phyloP scores from a whole-genome alignment of 768 basidiomycete genomes.

The Mycena amicta region DNA sequence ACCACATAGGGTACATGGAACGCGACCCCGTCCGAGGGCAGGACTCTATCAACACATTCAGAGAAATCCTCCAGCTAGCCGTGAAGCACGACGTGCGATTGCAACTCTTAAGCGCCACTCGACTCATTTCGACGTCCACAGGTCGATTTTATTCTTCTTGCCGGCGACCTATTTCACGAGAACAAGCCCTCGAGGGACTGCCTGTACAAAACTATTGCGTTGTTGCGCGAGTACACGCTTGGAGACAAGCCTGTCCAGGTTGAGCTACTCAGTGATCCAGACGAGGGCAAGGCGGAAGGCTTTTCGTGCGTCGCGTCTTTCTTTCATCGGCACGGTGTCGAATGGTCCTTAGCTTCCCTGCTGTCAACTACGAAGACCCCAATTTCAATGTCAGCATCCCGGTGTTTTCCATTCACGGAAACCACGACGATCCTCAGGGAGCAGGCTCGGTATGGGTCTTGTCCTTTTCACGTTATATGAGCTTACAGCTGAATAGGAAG shows the following conservation, averaged over 20 bases:
- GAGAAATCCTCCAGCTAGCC: slow-evolving; percentile 89
- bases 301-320: slow-evolving; percentile 64
- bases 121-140: slow-evolving; percentile 31
- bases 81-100: slow-evolving; percentile 79
- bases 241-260: slow-evolving; percentile 88
- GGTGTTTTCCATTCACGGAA: slow-evolving; percentile 98
- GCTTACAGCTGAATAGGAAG: slow-evolving; percentile 60
- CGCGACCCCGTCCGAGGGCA: slow-evolving; percentile 92
- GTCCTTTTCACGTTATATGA: background rate
- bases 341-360: slow-evolving; percentile 73
- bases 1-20: slow-evolving; percentile 94
- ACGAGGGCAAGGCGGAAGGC: slow-evolving; percentile 83
- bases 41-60: slow-evolving; percentile 94
- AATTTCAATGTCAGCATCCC: slow-evolving; percentile 96
- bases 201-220: slow-evolving; percentile 84
- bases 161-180: slow-evolving; percentile 97
- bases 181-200: slow-evolving; percentile 92
- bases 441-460: slow-evolving; percentile 72
- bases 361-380: slow-evolving; percentile 94
- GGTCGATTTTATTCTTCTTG: slow-evolving; percentile 96
- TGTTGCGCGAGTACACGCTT: slow-evolving; percentile 88
- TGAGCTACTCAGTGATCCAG: slow-evolving; percentile 90
- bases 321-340: background rate
- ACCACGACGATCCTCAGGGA: slow-evolving; percentile 99
- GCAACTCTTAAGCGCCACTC: slow-evolving; percentile 10